Evolutionary conservation across 2,329 filamentous ascomycete genomes (phyloP), one percentile per base, ranked within the genome.

Genomic region (Colletotrichum simmondsii): DNA sequence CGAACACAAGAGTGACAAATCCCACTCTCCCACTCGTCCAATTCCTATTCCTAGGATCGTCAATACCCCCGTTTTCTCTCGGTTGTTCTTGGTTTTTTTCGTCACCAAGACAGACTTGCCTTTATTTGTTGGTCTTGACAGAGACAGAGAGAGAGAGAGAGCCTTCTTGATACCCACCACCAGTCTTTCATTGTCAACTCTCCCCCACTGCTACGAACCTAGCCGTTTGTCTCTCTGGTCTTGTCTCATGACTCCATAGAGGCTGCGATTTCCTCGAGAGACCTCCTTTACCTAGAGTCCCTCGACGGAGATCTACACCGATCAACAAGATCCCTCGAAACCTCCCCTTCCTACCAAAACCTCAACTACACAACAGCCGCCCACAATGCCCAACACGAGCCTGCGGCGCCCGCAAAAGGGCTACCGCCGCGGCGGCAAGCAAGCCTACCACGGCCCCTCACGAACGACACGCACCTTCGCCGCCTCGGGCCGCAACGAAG

Each of bases 391-490:
- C 59, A 91, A 90, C 81, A 91, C 89, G 59, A 85, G 85, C 62
- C 81, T 92, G 77, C 85, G 90, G 70, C 86, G 86, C 78, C 91
- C 91, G 58, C 87, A 91, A 79, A 91, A 92, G 81, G 91, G 91
- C 79, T 91, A 88, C 87, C 93, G 83, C 85, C 93, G 85, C 85
- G 94, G 82, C 85, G 92, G 84, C 54, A 94, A 93, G 81, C 83
- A 87, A 65, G 90, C 91, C 73, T 93, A 92, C 82, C 93, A 94
- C 88, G 93, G 93, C 78, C 37, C 35, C 22, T 86, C 85, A 74
- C 88, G 89, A 75, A 86, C 89, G 78, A 87, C 91, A 30, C 94
- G 94, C 79, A 97, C 94, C 5, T 94, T 98, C 76, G 92, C 96
- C 70, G 91, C 94, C 42, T 92, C 93, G 8, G 91, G 93, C 56